phyloP scores from a whole-genome alignment of 352 stramenopile species.

The Phytophthora litchii region DNA sequence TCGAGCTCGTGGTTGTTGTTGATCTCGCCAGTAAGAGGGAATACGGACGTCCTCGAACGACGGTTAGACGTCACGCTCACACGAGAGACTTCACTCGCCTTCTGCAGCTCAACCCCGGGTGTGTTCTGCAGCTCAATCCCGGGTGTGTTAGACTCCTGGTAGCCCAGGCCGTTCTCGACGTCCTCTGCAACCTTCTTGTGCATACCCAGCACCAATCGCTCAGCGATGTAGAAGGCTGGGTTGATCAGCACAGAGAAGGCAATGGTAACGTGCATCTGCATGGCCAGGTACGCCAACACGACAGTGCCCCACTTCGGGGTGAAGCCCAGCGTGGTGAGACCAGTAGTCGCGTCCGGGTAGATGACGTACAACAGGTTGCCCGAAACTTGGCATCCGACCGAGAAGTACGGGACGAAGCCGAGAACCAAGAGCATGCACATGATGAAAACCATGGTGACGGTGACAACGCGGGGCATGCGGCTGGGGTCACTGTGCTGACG shows the following conservation, averaged over 20 bases:
- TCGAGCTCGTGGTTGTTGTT: conserved; percentile 44
- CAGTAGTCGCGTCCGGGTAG: conserved; percentile 38
- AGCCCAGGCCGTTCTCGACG: conserved; percentile 39
- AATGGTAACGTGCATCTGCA: conserved; percentile 46
- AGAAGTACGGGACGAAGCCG: conserved; percentile 53
- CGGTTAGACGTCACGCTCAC: conserved; percentile 44
- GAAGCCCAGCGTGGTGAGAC: conserved; percentile 49
- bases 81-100: conserved; percentile 30
- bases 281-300: conserved; percentile 48
- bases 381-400: conserved; percentile 63
- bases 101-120: conserved; percentile 14
- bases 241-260: conserved; percentile 55
- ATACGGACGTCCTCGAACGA: conserved; percentile 37
- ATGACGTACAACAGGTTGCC: conserved; percentile 73
- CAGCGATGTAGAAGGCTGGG: conserved; percentile 56
- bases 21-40: conserved; percentile 40
- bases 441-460: conserved; percentile 58
- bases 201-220: conserved; percentile 60
- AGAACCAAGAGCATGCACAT: conserved; percentile 59
- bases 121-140: conserved; percentile 17
- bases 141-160: conserved; percentile 37
- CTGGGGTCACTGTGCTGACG: conserved; percentile 49
- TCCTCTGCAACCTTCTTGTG: conserved; percentile 46
- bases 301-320: conserved; percentile 43
- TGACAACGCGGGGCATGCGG: conserved; percentile 38